Evolutionary conservation across 768 basidiomycete genomes (phyloP).

Genomic region (Collybia sordida): DNA sequence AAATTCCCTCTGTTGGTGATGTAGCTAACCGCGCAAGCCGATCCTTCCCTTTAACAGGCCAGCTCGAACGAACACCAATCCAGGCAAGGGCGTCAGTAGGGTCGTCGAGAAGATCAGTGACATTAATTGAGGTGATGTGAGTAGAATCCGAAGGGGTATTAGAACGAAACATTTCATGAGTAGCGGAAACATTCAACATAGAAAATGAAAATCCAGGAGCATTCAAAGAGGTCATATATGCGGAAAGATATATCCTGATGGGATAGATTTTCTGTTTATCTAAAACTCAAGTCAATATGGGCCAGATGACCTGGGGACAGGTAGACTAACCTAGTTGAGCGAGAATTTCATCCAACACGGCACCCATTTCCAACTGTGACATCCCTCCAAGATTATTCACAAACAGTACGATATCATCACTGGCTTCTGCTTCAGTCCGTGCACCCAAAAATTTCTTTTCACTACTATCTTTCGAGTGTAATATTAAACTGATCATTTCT

Average conservation of each 20-base stretch:
- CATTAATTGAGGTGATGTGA: slow-evolving; percentile 9
- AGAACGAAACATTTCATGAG: slow-evolving; percentile 13
- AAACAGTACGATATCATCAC: slow-evolving; percentile 49
- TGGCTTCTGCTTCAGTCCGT: slow-evolving; percentile 27
- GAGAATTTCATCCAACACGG: slow-evolving; percentile 42
- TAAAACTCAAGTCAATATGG: slow-evolving; percentile 11
- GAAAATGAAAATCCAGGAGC: slow-evolving; percentile 60
- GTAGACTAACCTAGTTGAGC: slow-evolving; percentile 40
- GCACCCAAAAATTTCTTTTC: neutral
- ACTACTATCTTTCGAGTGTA: slow-evolving; percentile 45
- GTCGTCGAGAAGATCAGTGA: slow-evolving; percentile 38
- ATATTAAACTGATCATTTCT: slow-evolving; percentile 33
- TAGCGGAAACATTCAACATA: slow-evolving; percentile 43
- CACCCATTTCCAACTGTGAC: slow-evolving; percentile 52
- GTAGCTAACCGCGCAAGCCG: neutral
- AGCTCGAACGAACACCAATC: slow-evolving; percentile 31
- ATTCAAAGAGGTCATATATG: slow-evolving; percentile 61
- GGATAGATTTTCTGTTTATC: slow-evolving; percentile 31
- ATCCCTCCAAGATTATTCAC: slow-evolving; percentile 58
- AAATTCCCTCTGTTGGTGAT: neutral
- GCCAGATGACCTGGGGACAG: neutral
- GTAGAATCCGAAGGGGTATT: neutral
- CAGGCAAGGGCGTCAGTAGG: slow-evolving; percentile 43
- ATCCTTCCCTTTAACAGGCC: slow-evolving; percentile 15
- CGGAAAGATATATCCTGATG: slow-evolving; percentile 41